A percentile compares a stretch with the other conserved stretches of the same genome.
These are phyloP conservation scores for Saprolegnia diclina DNA, from an alignment of 352 stramenopile genomes.

Conservation along the genomic window DNA sequence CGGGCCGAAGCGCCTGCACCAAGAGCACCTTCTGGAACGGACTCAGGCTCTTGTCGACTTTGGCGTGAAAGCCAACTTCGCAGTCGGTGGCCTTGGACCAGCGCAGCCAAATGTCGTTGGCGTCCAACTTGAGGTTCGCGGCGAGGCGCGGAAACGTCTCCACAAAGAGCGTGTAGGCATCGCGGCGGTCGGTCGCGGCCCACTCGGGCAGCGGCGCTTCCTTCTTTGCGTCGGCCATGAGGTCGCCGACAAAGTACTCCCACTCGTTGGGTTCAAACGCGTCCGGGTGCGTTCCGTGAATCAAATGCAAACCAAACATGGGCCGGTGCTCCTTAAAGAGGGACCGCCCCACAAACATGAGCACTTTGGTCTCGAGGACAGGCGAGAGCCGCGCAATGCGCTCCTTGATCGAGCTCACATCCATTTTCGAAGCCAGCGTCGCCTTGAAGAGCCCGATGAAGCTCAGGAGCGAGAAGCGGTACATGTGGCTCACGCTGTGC, in stretches of 20 bases:
- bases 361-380: constrained; percentile 81
- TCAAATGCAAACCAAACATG: constrained; percentile 92
- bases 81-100: constrained; percentile 87
- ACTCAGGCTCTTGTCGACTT: constrained; percentile 75
- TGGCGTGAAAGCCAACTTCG: constrained; percentile 87
- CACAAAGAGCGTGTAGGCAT: constrained; percentile 71
- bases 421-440: constrained; percentile 78
- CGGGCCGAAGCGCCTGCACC: constrained; percentile 87
- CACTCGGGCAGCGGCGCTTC: constrained; percentile 54
- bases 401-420: constrained; percentile 62
- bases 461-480: constrained; percentile 89
- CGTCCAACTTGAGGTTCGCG: constrained; percentile 77
- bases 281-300: constrained; percentile 89
- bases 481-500: constrained; percentile 91
- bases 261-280: constrained; percentile 92
- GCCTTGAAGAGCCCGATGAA: constrained; percentile 87
- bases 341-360: constrained; percentile 89
- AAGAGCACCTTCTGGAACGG: constrained; percentile 91
- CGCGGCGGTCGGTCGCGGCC: constrained; percentile 78
- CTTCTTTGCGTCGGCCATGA: constrained; percentile 41
- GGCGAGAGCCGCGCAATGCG: constrained; percentile 78
- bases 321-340: constrained; percentile 92
- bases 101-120: constrained; percentile 78
- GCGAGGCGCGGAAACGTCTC: constrained; percentile 65
- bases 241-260: constrained; percentile 87